Conservation (phyloP, 2,329 filamentous ascomycete species). For the Lomentospora prolificans region DNA sequence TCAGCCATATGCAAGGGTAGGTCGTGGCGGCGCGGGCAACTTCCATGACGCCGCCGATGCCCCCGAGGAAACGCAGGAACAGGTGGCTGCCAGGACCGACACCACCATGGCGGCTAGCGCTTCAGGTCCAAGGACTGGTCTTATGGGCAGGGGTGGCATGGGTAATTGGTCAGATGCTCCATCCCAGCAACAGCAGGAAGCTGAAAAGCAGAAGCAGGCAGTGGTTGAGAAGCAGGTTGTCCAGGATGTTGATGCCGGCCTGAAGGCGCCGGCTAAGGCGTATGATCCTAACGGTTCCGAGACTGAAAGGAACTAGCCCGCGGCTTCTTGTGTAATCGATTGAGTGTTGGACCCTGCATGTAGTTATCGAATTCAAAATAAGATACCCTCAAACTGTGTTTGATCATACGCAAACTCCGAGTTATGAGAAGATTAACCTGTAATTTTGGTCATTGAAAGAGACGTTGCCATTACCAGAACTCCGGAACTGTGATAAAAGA, state of each 20-base stretch:
- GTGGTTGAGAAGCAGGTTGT: conserved; percentile 27
- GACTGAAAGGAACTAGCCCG: no score
- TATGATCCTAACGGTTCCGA: conserved; percentile 15
- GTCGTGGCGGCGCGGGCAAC: conserved; percentile 56
- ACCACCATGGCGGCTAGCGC: conserved; percentile 23
- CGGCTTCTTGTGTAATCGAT: no score
- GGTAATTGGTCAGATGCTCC: conserved; percentile 34
- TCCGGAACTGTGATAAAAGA: conserved; percentile 5
- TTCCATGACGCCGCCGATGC: conserved; percentile 31
- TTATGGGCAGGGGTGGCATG: conserved; percentile 37
- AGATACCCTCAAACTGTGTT: background rate
- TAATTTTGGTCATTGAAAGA: conserved; percentile 2
- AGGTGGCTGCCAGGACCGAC: conserved; percentile 22
- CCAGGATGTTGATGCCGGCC: conserved; percentile 30
- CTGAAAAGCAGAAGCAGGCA: conserved; percentile 19
- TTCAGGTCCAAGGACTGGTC: conserved; percentile 13
- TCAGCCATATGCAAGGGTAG: conserved; percentile 31
- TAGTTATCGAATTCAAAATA: background rate
- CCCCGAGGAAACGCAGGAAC: conserved; percentile 19
- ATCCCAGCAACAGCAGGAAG: conserved; percentile 7
- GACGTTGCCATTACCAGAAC: conserved; percentile 5
- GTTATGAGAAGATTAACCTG: background rate
- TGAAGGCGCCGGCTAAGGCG: conserved; percentile 27
- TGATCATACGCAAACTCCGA: no score
- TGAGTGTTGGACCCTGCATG: background rate